phyloP scores from a whole-genome alignment of 2,329 filamentous ascomycete species.

The Aureobasidium sp. region DNA sequence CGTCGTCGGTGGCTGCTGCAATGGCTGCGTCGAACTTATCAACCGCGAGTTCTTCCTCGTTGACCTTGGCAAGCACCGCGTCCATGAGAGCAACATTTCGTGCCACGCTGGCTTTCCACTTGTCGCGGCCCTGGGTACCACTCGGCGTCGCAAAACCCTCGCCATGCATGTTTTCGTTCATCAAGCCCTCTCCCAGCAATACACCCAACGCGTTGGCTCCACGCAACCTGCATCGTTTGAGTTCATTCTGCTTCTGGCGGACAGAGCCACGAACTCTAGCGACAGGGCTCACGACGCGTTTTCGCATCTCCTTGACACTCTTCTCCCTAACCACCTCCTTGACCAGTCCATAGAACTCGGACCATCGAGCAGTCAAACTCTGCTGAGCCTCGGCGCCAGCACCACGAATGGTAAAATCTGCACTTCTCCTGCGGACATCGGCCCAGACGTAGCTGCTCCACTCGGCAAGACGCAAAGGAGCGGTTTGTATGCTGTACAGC shows the following conservation, averaged over 20 bases:
- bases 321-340: constrained; percentile 66
- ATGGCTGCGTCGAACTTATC: constrained; percentile 51
- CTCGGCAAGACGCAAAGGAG: constrained; percentile 65
- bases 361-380: constrained; percentile 26
- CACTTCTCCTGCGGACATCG: constrained; percentile 46
- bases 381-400: constrained; percentile 27
- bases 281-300: constrained; percentile 69
- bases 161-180: constrained; percentile 40
- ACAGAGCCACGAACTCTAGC: constrained; percentile 69
- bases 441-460: constrained; percentile 65
- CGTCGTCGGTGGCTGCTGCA: constrained; percentile 48
- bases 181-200: constrained; percentile 77
- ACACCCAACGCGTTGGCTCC: constrained; percentile 83
- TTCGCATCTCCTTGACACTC: constrained; percentile 63
- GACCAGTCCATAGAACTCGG: constrained; percentile 70
- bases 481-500: constrained; percentile 80
- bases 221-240: constrained; percentile 68
- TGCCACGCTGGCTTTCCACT: constrained; percentile 70
- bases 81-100: constrained; percentile 81
- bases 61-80: constrained; percentile 68
- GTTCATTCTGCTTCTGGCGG: constrained; percentile 61
- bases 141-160: constrained; percentile 26
- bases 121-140: constrained; percentile 29
- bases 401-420: constrained; percentile 20
- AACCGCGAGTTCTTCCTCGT: constrained; percentile 50